These are phyloP conservation scores for Saccharomycopsis sp. DNA, from an alignment of 805 yeast species.

Conservation along the genomic window DNA sequence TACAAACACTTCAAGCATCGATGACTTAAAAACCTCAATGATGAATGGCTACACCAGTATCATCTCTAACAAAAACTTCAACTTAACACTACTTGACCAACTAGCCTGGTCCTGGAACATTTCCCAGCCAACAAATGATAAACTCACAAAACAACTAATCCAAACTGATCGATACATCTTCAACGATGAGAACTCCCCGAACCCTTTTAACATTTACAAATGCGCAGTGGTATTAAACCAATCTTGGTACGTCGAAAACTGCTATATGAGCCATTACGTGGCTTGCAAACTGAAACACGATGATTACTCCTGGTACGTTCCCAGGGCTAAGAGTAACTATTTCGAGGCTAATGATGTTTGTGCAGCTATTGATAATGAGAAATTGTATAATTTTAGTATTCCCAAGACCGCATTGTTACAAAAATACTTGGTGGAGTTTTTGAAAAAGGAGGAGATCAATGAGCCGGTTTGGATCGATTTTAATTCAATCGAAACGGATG, in stretches of 20 bases:
- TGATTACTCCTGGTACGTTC: slow-evolving; percentile 34
- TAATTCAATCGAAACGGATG: slow-evolving; percentile 60
- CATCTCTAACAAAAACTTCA: neutral
- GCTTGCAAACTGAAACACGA: slow-evolving; percentile 41
- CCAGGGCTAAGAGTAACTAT: slow-evolving; percentile 27
- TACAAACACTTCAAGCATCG: too few species aligned
- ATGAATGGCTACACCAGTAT: slow-evolving; percentile 6
- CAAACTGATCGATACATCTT: too few species aligned
- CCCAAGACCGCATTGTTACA: slow-evolving; percentile 46
- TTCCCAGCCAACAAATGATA: slow-evolving; percentile 5
- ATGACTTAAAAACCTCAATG: too few species aligned
- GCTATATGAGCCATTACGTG: slow-evolving; percentile 41
- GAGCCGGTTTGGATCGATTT: slow-evolving; percentile 66
- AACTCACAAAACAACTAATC: too few species aligned
- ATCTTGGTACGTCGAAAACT: slow-evolving; percentile 62
- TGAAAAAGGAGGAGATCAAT: slow-evolving; percentile 20
- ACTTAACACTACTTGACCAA: neutral
- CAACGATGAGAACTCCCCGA: too few species aligned
- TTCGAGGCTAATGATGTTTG: slow-evolving; percentile 33
- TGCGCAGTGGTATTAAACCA: slow-evolving; percentile 13
- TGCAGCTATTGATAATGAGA: slow-evolving; percentile 25
- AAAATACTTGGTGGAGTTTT: slow-evolving; percentile 18
- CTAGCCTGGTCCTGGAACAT: slow-evolving; percentile 14
- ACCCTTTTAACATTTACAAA: too few species aligned
- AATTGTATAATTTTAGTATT: slow-evolving; percentile 29